These are phyloP conservation scores for Fusarium anthophilum DNA, from an alignment of 2,329 filamentous ascomycete species.

Conservation along the genomic window DNA sequence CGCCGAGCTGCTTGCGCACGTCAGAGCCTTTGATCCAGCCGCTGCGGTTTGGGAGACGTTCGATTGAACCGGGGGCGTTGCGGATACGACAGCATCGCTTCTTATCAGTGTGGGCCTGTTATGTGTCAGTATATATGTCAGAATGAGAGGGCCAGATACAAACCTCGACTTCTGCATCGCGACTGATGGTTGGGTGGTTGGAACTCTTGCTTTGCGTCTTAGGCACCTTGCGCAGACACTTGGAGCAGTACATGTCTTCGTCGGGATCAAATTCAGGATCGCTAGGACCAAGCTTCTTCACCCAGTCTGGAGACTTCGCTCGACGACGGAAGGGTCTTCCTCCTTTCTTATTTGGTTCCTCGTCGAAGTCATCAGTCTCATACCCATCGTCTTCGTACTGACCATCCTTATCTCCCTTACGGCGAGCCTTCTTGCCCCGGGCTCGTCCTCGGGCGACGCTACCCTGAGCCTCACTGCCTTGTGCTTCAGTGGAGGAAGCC, in stretches of 20 bases:
- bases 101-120: slow-evolving; percentile 32
- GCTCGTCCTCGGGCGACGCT: neutral
- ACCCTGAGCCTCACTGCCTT: slow-evolving; percentile 8
- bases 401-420: neutral
- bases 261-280: slow-evolving; percentile 39
- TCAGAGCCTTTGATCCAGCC: slow-evolving; percentile 43
- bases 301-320: slow-evolving; percentile 42
- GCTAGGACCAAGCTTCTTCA: slow-evolving; percentile 32
- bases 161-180: slow-evolving; percentile 36
- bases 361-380: neutral
- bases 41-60: slow-evolving; percentile 45
- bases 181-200: slow-evolving; percentile 15
- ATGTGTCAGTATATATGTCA: neutral
- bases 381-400: slow-evolving; percentile 15
- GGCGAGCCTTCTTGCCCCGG: neutral
- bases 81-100: slow-evolving; percentile 42
- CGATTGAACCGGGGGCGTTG: slow-evolving; percentile 26
- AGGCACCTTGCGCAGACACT: slow-evolving; percentile 44
- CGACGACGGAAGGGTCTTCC: slow-evolving; percentile 1
- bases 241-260: slow-evolving; percentile 47
- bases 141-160: neutral
- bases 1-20: slow-evolving; percentile 23
- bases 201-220: slow-evolving; percentile 36
- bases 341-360: neutral
- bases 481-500: neutral